These are phyloP conservation scores for Boletus semigastroideus DNA, from an alignment of 1,284 basidiomycete genomes.

Conservation along the genomic window DNA sequence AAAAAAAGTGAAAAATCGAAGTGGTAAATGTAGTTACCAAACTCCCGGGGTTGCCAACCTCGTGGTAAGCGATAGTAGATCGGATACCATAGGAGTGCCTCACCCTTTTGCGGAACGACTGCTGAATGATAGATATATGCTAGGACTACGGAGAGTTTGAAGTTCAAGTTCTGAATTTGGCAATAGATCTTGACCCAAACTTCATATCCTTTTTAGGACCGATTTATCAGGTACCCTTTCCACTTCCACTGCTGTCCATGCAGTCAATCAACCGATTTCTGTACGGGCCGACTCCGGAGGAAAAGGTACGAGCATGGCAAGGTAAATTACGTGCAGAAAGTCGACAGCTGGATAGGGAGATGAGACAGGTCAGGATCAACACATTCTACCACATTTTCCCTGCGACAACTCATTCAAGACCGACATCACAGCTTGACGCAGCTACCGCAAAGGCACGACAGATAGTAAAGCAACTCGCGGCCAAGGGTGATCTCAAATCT, in stretches of 20 bases:
- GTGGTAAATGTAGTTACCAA: no score
- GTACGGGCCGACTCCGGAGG: constrained; percentile 94
- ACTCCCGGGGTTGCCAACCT: no score
- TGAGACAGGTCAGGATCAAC: constrained; percentile 75
- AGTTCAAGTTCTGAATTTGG: no score
- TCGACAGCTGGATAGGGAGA: constrained; percentile 85
- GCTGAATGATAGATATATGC: no score
- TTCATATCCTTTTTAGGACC: constrained; percentile 19
- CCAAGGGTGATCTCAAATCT: constrained; percentile 90
- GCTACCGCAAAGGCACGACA: constrained; percentile 81
- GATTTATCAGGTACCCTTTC: neutral
- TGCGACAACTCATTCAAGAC: constrained; percentile 20
- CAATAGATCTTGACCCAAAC: no score
- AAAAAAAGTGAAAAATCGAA: no score
- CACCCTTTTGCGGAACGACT: no score
- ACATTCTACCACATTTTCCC: constrained; percentile 13
- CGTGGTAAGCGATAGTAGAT: no score
- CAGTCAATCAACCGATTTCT: constrained; percentile 88
- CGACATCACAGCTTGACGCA: constrained; percentile 66
- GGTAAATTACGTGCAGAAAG: constrained; percentile 77
- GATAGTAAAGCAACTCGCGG: constrained; percentile 87
- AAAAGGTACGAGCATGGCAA: constrained; percentile 89
- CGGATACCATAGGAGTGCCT: no score
- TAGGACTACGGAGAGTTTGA: no score
- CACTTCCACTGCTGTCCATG: constrained; percentile 45